Base-by-base conservation (phyloP, 1,284 basidiomycete genomes). In the Trametes polyzona region DNA sequence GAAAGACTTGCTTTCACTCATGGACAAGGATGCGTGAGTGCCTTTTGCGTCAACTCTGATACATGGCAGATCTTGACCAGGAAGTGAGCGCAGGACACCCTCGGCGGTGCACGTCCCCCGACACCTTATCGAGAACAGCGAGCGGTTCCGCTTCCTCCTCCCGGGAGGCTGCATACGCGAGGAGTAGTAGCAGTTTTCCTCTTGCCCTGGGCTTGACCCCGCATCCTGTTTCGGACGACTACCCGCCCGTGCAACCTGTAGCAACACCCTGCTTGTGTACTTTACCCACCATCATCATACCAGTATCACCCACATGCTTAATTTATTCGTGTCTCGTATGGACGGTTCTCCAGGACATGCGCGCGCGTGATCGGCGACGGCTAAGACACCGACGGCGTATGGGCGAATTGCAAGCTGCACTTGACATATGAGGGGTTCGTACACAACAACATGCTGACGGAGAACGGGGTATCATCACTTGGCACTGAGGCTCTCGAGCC, bases 141-240 rank as follows among this genome's bases (percentile, higher is more conserved):
- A 78, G 29, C 73, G 72, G 48, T 84, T 83, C 70, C 71, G 71
- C 33, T 88, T 83, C 69, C 73, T 88, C 30, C 68, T 87, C 19
- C 86, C 85, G 3, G 84, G 83, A 4, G 84, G 84, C 2, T 87
- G 84, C 65, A 61, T 65, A 37, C 64, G 71, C 16, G 58, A 63
- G 23, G 12, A 16, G 33, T 16, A 14, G 33, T 35, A 4, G 12
- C 33, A 35, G 47, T 49, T 4, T 12, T 39, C 12, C 14, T 19
- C 19, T 16, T 26, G 19, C 16, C 30, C 16, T 35, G 19, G 21
- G 26, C 23, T 11, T n/a, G 37, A 43, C 26, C 4, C 26, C 11
- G 42, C 10, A 6, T 24, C 12, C 42, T 11, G n/a, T 14, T 16
- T 39, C 37, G 29, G 8, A 30, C 43, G 17, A 17, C 12, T 16